Base-by-base conservation (phyloP, 1,284 basidiomycete genomes). In the Megacollybia platyphylla region DNA sequence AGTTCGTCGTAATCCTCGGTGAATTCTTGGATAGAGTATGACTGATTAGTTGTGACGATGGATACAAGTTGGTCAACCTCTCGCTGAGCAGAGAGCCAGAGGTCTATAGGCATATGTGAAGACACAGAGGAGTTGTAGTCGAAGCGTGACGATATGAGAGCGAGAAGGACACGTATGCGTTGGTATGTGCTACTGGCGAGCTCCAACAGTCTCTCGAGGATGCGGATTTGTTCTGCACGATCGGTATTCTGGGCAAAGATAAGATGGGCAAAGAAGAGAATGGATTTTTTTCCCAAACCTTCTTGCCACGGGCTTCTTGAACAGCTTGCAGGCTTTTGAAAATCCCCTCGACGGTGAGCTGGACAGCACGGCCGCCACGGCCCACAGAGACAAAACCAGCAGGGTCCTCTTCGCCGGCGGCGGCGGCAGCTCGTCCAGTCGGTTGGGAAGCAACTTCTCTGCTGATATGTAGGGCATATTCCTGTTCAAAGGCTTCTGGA, bases 281-380 rank as follows among this genome's bases (percentile, higher is more conserved):
- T 20, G n/a, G 40, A 9, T 26, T 15, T 18, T 47, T 67, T 32
- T 1, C 15, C 15, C 15, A 15, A 42, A 90, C 89, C 78, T 98
- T 98, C 63, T 92, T 90, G 27, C 96, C 96, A 51, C 96, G 81
- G 38, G 90, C 90, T 57, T 98, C 96, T 58, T 97, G 84, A 36
- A 98, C 82, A 36, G 83, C 74, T 53, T 90, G 82, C 26, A 99
- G 74, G 49, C 83, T 88, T 67, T 97, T 97, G 71, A 93, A 92
- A 52, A 98, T 87, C 39, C 80, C 79, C 46, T 97, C 94, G 6
- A 88, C 65, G 4, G 90, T 89, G 54, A 88, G 85, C 49, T 81
- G 79, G 60, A 91, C 76, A 9, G 75, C 72, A 58, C 87, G 91
- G 30, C 92, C 92, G 41, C 88, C 89, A 55, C 82, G 89, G 34